Base-by-base conservation (phyloP, 2,329 filamentous ascomycete species). In the Lachnellula cervina region DNA sequence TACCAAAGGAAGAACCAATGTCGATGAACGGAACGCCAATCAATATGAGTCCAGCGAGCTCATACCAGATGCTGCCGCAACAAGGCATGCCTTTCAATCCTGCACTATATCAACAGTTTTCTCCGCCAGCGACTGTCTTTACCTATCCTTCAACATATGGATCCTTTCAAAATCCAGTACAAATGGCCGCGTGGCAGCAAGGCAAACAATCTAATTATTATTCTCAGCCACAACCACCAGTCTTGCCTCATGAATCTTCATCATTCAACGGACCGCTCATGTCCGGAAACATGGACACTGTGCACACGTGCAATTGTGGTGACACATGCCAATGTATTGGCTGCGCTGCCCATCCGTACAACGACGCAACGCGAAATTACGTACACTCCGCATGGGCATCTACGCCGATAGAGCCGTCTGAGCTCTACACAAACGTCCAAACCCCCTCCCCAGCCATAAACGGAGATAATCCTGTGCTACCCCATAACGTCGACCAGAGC, bases 331-430 rank as follows among this genome's bases (percentile, higher is more conserved):
- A 84, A 61, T 89, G 86, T 65, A 73, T 88, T 37, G 86, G 84
- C 11, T 89, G 86, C 66, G 77, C 83, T 5, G 81, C 81, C 2
- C 85, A 88, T 67, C 83, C 86, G 13, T 86, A 84, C 65, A 88
- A 88, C 62, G 76, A 81, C 7, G 80, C 83, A 21, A 88, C 81
- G 50, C 78, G 75, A 73, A 71, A 77, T 47, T 74, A 77, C 56
- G 74, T 84, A 3, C 73, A 77, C 51, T 79, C 77, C 6, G 77
- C 77, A 65, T 62, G 74, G 54, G 51, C 58, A 53, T 60, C 52
- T 3, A 68, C 67, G 62, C 53, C 63, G 21, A 56, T 56, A 7
- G 65, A 64, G 21, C 38, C 50, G 6, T 19, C 54, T 5, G 63
- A 66, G 7, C 21, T 54, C 6, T 63, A 63, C 49, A 57, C 47